These are phyloP conservation scores for Erythrobasidium hasegawianum DNA, from an alignment of 1,284 basidiomycete genomes.

Conservation along the genomic window DNA sequence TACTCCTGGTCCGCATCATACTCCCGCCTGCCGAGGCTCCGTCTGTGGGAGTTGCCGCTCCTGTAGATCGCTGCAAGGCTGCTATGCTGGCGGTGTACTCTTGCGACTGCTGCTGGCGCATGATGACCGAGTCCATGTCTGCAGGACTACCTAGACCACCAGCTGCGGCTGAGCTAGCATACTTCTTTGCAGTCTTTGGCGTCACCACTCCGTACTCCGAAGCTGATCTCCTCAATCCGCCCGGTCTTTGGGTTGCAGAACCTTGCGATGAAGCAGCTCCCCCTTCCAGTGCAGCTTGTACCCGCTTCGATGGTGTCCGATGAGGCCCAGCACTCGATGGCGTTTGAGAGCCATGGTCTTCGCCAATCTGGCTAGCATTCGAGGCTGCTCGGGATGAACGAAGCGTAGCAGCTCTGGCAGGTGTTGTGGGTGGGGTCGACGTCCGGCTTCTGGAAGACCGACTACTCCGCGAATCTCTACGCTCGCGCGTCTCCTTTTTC, in stretches of 20 bases:
- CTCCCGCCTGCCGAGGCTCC: too few relatives aligned
- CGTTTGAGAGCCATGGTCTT: slow-evolving; percentile 11
- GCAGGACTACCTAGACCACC: slow-evolving; percentile 24
- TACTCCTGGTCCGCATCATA: slow-evolving; percentile 21
- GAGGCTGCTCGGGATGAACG: slow-evolving; percentile 1
- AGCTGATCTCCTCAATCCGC: slow-evolving; percentile 9
- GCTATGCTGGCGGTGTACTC: too few relatives aligned
- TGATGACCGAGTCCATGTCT: too few relatives aligned
- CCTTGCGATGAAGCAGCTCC: not conserved
- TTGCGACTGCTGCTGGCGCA: too few relatives aligned
- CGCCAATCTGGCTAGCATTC: not conserved
- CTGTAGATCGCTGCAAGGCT: too few relatives aligned
- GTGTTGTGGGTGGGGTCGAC: slow-evolving; percentile 12
- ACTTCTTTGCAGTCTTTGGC: slow-evolving; percentile 7
- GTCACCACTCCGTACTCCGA: not conserved
- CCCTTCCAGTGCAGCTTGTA: not conserved
- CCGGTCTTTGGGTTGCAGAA: slow-evolving; percentile 4
- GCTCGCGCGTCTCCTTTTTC: not conserved
- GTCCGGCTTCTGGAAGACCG: not conserved
- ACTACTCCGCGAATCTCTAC: not conserved
- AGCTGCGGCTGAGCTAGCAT: not conserved
- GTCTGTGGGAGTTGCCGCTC: too few relatives aligned
- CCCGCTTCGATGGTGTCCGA: slow-evolving; percentile 25
- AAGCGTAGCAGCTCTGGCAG: slow-evolving; percentile 8
- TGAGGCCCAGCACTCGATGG: slow-evolving; percentile 26